Evolutionary conservation across 2,329 filamentous ascomycete genomes (phyloP).

Genomic region (Monosporascus sp.): DNA sequence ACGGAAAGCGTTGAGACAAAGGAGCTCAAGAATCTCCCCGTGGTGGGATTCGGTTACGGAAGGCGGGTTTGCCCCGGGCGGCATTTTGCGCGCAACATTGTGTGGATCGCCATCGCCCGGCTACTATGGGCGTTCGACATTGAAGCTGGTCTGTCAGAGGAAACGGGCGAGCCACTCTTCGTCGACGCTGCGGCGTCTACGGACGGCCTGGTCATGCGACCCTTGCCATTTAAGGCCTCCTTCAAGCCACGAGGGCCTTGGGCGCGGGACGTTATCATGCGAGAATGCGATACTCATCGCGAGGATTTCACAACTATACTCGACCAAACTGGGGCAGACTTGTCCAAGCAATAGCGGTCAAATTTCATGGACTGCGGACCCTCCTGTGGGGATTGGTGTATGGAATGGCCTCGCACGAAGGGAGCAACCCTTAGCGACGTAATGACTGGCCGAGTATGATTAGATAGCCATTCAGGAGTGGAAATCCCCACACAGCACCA

Average conservation of each 20-base stretch:
- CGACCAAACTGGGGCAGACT: not conserved
- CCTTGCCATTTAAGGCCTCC: conserved; percentile 20
- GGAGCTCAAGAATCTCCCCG: conserved; percentile 24
- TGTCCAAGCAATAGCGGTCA: no score
- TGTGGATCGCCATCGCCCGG: conserved; percentile 35
- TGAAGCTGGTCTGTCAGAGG: conserved; percentile 19
- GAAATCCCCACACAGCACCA: no score
- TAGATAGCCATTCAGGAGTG: no score
- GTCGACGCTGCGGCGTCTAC: conserved; percentile 18
- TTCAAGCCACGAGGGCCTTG: conserved; percentile 19
- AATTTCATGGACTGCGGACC: no score
- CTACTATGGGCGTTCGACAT: conserved; percentile 44
- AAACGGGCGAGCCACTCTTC: conserved; percentile 12
- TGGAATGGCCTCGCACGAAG: no score
- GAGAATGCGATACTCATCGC: conserved; percentile 4
- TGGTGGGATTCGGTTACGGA: conserved; percentile 42
- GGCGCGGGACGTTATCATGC: conserved; percentile 16
- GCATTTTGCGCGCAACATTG: conserved; percentile 42
- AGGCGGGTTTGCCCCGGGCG: conserved; percentile 36
- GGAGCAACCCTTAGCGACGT: no score
- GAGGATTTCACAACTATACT: not conserved
- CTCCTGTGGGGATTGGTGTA: no score
- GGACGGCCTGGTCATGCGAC: conserved; percentile 21
- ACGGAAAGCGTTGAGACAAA: not conserved
- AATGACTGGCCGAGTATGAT: no score